Base-by-base conservation (phyloP, 1,284 basidiomycete genomes). In the Pyrrhoderma lamaoense region DNA sequence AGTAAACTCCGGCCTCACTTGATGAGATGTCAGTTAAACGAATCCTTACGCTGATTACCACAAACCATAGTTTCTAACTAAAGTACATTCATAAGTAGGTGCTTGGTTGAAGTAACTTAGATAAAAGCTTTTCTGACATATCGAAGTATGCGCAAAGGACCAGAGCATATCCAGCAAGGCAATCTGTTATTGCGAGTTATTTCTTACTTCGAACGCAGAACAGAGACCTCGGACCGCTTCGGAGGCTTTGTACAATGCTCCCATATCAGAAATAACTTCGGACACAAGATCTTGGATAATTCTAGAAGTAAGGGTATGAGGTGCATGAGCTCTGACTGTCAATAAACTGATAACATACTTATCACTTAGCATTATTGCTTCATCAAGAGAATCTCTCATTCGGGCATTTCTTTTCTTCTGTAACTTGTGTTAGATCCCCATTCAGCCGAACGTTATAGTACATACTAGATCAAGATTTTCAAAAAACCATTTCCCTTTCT, bases 1-100 rank as follows among this genome's bases (percentile, higher is more conserved):
- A 2, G 84, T 89, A 59, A 93, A 93, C 61, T 92, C 88, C 0
- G 93, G 93, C 2, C 91, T 85, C 11, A 86, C 91, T 93, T n/a
- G n/a, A 57, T 3, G 39, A 21, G 16, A 9, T 23, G 14, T 25
- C 19, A 43, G 5, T 4, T 31, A 16, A 25, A 42, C 34, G 21
- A 31, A 18, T 11, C 11, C 7, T 18, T 27, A n/a, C 16, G 37
- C 23, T 2, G 16, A 13, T 36, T 1, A 4, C 4, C n/a, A 55
- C 67, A 44, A 53, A 89, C 89, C 76, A 62, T 89, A 89, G 56
- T 78, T 83, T 42, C 79, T 76, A 62, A 87, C 86, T 89, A 19
- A 14, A 22, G n/a, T 38, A 51, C 13, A 50, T 47, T 52, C 43
- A 51, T 45, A 25, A 47, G 34, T 45, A 40, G 13, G 36, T 25